Conservation (phyloP, 2,329 filamentous ascomycete species). For the Nemania bipapillata region DNA sequence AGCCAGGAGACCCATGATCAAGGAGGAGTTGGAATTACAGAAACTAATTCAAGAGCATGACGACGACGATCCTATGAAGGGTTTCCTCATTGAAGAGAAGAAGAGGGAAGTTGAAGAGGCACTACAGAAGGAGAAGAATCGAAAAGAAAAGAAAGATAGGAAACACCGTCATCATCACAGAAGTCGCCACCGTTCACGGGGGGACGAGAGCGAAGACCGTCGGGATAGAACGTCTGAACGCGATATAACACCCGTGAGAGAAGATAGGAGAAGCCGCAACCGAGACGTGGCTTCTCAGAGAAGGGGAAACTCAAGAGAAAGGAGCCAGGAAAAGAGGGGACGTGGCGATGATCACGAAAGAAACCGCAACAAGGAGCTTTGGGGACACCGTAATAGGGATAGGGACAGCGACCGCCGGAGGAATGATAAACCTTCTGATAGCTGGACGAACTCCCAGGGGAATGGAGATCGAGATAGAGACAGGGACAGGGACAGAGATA, state of each 20-base stretch:
- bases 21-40: constrained; percentile 83
- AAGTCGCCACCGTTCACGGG: constrained; percentile 59
- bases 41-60: constrained; percentile 82
- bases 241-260: constrained; percentile 51
- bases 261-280: constrained; percentile 40
- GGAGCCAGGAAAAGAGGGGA: constrained; percentile 48
- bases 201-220: constrained; percentile 45
- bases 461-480: constrained; percentile 43
- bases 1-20: constrained; percentile 70
- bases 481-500: constrained; percentile 44
- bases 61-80: constrained; percentile 98
- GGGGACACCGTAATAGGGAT: constrained; percentile 42
- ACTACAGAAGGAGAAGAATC: constrained; percentile 61
- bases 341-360: constrained; percentile 49
- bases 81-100: constrained; percentile 88
- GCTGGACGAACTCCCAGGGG: constrained; percentile 30
- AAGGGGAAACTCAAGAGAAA: constrained; percentile 46
- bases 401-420: constrained; percentile 40
- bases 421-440: constrained; percentile 8
- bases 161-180: constrained; percentile 57
- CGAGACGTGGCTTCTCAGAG: constrained; percentile 48
- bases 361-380: constrained; percentile 39
- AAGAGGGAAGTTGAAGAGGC: constrained; percentile 85
- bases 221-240: constrained; percentile 53
- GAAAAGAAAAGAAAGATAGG: constrained; percentile 61